phyloP scores from a whole-genome alignment of 2,329 filamentous ascomycete species.

The Byssothecium circinans region DNA sequence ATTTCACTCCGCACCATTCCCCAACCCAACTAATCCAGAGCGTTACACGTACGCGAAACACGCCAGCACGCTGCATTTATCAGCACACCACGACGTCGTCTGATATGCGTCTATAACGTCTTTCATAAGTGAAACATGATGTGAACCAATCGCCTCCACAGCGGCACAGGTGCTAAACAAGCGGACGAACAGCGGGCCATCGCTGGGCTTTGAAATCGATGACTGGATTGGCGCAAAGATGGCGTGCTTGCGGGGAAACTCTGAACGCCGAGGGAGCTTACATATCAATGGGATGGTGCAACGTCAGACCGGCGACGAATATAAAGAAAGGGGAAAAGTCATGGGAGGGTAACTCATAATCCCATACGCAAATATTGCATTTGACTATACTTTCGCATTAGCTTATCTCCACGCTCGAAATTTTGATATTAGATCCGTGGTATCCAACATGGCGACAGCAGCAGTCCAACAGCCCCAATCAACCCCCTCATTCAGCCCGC shows the following conservation, averaged over 20 bases:
- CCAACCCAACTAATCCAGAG: too few relatives aligned
- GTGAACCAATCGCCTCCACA: background rate
- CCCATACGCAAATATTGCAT: too few relatives aligned
- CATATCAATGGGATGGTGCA: constrained; percentile 14
- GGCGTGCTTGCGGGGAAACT: constrained; percentile 39
- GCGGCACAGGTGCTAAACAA: background rate
- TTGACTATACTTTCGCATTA: too few relatives aligned
- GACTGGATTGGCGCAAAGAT: constrained; percentile 15
- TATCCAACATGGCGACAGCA: constrained; percentile 32
- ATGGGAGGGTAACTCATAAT: too few relatives aligned
- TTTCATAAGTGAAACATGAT: too few relatives aligned
- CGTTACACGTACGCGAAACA: too few relatives aligned
- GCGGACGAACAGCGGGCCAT: constrained; percentile 2
- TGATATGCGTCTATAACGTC: too few relatives aligned
- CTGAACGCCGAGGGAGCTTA: constrained; percentile 22
- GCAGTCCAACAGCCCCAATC: constrained; percentile 26
- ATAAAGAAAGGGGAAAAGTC: too few relatives aligned
- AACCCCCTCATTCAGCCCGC: constrained; percentile 18
- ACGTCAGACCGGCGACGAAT: constrained; percentile 4
- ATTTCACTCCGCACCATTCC: too few relatives aligned
- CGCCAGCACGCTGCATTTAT: background rate
- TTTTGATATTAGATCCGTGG: too few relatives aligned
- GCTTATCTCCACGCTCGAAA: too few relatives aligned
- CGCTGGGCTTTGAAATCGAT: constrained; percentile 17
- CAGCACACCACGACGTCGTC: background rate